Base-by-base conservation (phyloP, 208 protist genomes). In the Acanthamoeba royreba region DNA sequence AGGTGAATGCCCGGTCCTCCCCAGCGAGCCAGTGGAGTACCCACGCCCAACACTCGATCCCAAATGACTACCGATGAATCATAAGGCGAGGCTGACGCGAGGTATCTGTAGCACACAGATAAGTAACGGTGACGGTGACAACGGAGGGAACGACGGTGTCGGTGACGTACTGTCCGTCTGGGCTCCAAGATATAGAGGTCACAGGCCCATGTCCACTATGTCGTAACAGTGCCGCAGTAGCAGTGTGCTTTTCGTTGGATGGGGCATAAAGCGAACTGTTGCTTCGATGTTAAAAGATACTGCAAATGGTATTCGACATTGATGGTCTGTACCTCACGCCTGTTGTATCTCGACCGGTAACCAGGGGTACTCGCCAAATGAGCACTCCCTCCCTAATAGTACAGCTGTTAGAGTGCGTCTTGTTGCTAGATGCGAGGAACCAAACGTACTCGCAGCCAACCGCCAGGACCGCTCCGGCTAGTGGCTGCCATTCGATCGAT, bases 151-250 rank as follows among this genome's bases (percentile, higher is more conserved):
- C 31, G 55, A 63, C 4, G 15, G 8, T 19, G 55, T 7, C n/a
- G n/a, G n/a, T n/a, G n/a, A n/a, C 63, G 63, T 86, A 86, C 77
- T 86, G 77, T 22, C 77, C 77, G 35, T 86, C 77, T 4, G 77
- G 77, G 47, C 77, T 87, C 77, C 77, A 87, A 11, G 77, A 28
- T 4, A 87, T 55, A 31, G 45, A 58, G 42, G 77, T 87, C 42
- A 87, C 77, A 17, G 77, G 77, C 11, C 77, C 42, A 19, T 87
- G 77, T 9, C 45, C 42, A 28, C 28, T 33, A 22, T 87, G 17
- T 22, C 35, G 47, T n/a, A 87, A 40, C 15, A 77, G 13, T 25
- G 66, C 28, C 17, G 66, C 66, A 1, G 66, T 77, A 40, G 66
- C 66, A 9, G 66, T 77, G 66, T 77, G 66, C 66, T 77, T 77